Evolutionary conservation across 257 asterid genomes (phyloP), one percentile per base, ranked within the genome.

Genomic region (Forsythia viridissima): DNA sequence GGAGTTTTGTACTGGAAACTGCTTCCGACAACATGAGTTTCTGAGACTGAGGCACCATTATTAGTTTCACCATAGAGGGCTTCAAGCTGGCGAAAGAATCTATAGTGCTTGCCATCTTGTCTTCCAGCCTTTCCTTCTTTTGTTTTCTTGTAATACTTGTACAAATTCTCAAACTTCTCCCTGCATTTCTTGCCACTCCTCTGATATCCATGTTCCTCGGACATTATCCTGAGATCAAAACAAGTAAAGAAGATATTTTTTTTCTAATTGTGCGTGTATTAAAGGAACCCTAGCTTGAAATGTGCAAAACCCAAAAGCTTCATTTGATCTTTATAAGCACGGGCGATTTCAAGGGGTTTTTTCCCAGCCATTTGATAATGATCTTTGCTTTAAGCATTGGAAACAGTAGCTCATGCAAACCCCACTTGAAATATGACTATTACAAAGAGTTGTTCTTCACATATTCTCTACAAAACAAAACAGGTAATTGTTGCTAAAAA

Each of bases 131-230:
- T 96, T 30, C 98, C 97, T 77, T 89, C 98, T 82, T 91, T 96
- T 16, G 98, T 96, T 88, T 96, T 96, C 79, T 94, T 96, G 97
- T 96, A 96, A 82, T 96, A 96, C 77, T 96, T 96, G 90, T 96
- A 93, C 82, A 96, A 77, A 78, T 96, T 96, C 84, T 96, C 99
- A 34, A 96, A 96, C 70, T 96, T 96, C 86, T 96, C 99, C 77
- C 97, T 91, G 89, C 99, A 96, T 86, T 96, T 96, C 79, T 93
- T 96, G 46, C 99, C 98, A 74, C 94, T 92, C 73, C 99, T 92
- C 76, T 90, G 96, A 78, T 93, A 96, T 6, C 97, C 96, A 79
- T 93, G 91, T 40, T 96, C 97, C 74, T 96, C 98, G 4, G 85
- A 89, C 99, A 96, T 90, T 48, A 96, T 93, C 93, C 99, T 96